Base-by-base conservation (phyloP, 805 yeast genomes). In the Candida berthetii region DNA sequence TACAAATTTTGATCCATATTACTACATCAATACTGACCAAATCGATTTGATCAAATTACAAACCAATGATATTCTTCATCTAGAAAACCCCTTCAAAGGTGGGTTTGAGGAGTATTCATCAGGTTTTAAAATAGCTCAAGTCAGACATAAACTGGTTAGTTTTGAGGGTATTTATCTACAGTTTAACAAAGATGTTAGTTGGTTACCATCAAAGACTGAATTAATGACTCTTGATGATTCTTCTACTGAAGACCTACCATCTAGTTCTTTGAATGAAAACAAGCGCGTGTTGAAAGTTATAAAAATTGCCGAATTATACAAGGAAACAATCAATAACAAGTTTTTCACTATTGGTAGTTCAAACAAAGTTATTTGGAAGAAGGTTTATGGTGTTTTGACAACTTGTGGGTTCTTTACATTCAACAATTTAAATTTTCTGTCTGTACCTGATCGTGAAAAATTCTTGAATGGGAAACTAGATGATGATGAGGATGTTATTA, bases 321-420 rank as follows among this genome's bases (percentile, higher is more conserved):
- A 60, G 34, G 69, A 72, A n/a, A 44, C 52, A 1, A 41, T 47
- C 8, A 54, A 51, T 22, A 48, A 47, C 28, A 58, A 56, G 46
- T 61, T 64, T 40, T 62, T 65, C 27, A 42, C 64, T 4, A 57
- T 58, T 11, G 62, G 62, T 2, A 41, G 50, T 19, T 44, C 48
- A 3, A 55, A 44, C 29, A 53, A 48, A 38, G 55, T 52, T 11
- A 45, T 50, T 14, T 73, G 78, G 80, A 71, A 60, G 42, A 65
- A 61, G 29, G 68, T 68, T 41, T 69, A 60, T 48, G 76, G 71
- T 19, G 54, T 76, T n/a, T 52, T 76, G 37, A 76, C 82, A 1
- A 59, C 74, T 0, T 64, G 71, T 44, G 81, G 81, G 1, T 47
- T 76, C 17, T 58, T 74, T 13, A 56, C 76, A 25, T 76, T 68